These are phyloP conservation scores for Skeletonema menzelii DNA, from an alignment of 108 stramenopile species.

Conservation along the genomic window DNA sequence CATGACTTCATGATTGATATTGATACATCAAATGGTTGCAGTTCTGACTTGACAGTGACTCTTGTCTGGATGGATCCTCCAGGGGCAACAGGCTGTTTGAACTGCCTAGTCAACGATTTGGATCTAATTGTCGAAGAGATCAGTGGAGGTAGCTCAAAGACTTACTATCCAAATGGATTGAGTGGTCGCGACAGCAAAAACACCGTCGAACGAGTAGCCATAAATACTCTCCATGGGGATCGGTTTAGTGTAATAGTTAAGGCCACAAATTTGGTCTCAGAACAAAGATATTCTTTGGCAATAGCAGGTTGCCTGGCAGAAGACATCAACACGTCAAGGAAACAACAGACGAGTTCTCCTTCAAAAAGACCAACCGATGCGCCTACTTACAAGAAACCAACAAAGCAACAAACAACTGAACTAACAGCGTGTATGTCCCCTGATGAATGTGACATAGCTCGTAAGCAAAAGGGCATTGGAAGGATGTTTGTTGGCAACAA, in stretches of 20 bases:
- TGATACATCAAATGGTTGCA: slow-evolving; percentile 20
- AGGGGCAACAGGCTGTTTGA: slow-evolving; percentile 41
- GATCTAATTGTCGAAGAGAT: slow-evolving; percentile 48
- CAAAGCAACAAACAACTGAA: neutral
- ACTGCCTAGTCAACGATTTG: slow-evolving; percentile 70
- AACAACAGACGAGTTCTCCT: neutral
- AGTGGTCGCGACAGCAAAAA: slow-evolving; percentile 27
- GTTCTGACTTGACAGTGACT: slow-evolving; percentile 47
- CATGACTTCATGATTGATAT: slow-evolving; percentile 22
- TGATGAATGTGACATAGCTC: neutral
- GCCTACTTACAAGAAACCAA: neutral
- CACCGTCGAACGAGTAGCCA: slow-evolving; percentile 45
- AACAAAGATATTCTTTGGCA: slow-evolving; percentile 36
- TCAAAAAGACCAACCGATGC: neutral
- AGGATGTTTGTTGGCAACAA: neutral
- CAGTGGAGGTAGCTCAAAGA: neutral
- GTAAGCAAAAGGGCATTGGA: neutral
- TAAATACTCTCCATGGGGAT: slow-evolving; percentile 13
- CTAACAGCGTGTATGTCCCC: neutral
- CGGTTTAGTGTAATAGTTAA: slow-evolving; percentile 21
- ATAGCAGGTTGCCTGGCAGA: slow-evolving; percentile 28
- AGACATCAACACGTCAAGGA: neutral
- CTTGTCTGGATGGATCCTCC: slow-evolving; percentile 73
- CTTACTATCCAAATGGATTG: slow-evolving; percentile 46
- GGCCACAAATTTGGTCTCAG: slow-evolving; percentile 25